Base-by-base conservation (phyloP, 1,139 yeast genomes). In the Lodderomyces parapsilosis region DNA sequence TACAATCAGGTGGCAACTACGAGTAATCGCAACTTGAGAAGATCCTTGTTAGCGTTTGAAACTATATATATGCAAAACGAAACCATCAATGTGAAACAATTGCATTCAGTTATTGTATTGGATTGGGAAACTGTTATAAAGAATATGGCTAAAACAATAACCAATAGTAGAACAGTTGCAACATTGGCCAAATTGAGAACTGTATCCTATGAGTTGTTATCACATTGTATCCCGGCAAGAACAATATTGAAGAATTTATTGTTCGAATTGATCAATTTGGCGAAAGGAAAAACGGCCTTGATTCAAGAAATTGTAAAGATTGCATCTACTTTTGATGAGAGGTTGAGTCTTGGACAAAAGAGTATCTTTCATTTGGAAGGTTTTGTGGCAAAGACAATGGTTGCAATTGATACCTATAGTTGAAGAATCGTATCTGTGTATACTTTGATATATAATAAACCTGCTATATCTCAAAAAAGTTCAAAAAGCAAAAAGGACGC, bases 301-400 rank as follows among this genome's bases (percentile, higher is more conserved):
- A 75, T 80, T 31, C 61, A 73, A 8, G 74, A 70, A 13, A 70
- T 93, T 40, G 80, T 88, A n/a, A 78, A 78, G 11, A 67, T 81
- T 23, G 91, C 89, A 1, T 79, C 96, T 2, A 59, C 73, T 4
- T 93, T 85, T 61, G 98, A 93, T 58, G 97, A 93, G 58, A 78
- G 99, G 45, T 71, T 93, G 48, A 80, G 93, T 49, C 70, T 87
- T 48, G 99, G 99, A 1, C 79, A 78, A 50, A 93, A 93, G 62
- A 86, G 93, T 36, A 93, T 93, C 13, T 93, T 89, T 64, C 99
- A 93, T 62, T 68, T 93, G 46, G 99, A 93, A 65, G 99, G 98
- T 1, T 93, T 89, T 60, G 80, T 87, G 14, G 97, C 98, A 1
- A 85, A 80, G 58, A 80, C 82, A 2, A 93, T 93, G 98, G 81